These are phyloP conservation scores for Skeletonema marinoi DNA, from an alignment of 108 stramenopile species.

Conservation along the genomic window DNA sequence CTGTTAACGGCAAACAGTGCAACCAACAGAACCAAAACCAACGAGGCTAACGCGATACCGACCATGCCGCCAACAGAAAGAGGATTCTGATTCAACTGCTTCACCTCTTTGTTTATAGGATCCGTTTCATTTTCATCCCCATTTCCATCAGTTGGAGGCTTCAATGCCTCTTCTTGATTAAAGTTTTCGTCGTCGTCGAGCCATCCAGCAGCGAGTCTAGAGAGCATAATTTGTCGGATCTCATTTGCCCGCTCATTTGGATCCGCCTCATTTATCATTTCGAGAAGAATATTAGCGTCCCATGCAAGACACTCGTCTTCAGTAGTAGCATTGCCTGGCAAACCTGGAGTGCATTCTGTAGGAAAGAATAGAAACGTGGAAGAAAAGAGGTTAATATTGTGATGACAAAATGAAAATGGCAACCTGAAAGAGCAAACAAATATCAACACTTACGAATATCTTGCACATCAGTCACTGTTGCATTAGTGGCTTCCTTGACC, in stretches of 20 bases:
- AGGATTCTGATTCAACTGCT: background rate
- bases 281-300: slow-evolving; percentile 20
- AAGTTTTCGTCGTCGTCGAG: slow-evolving; percentile 22
- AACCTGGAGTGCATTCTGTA: slow-evolving; percentile 11
- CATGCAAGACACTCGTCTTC: slow-evolving; percentile 25
- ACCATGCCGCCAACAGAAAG: slow-evolving; percentile 41
- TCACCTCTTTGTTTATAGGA: background rate
- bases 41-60: slow-evolving; percentile 47
- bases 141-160: slow-evolving; percentile 8
- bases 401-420: background rate
- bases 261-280: slow-evolving; percentile 18
- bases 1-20: slow-evolving; percentile 2
- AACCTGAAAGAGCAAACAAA: background rate
- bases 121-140: background rate
- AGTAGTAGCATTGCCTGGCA: slow-evolving; percentile 4
- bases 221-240: slow-evolving; percentile 17
- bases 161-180: slow-evolving; percentile 22
- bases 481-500: slow-evolving; percentile 14
- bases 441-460: slow-evolving; percentile 37
- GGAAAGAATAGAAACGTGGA: background rate
- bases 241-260: background rate
- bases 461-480: slow-evolving; percentile 28
- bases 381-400: background rate
- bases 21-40: slow-evolving; percentile 34
- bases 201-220: slow-evolving; percentile 22